Evolutionary conservation across 306 rosid species (phyloP).

Genomic region (Castanea mollissima): DNA sequence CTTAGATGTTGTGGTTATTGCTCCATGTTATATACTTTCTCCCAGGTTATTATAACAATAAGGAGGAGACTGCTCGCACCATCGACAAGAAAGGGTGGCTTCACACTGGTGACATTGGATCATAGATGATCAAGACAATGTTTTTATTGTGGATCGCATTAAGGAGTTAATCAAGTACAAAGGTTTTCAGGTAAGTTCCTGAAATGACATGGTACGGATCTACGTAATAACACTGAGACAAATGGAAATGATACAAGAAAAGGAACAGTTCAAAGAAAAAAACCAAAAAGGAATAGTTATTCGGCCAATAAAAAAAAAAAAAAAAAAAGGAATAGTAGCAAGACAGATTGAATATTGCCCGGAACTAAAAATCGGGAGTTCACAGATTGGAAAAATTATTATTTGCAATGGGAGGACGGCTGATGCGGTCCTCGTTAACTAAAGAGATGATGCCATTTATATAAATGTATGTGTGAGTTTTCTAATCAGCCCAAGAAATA

Average conservation of each 20-base stretch:
- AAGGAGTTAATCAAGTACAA: constrained; percentile 55
- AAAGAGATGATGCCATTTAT: too few species aligned
- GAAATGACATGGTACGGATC: neutral
- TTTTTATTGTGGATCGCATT: constrained; percentile 64
- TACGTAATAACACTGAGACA: too few species aligned
- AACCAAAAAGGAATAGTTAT: too few species aligned
- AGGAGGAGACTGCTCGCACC: constrained; percentile 70
- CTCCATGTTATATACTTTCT: neutral
- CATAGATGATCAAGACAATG: constrained; percentile 74
- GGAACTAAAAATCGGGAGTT: too few species aligned
- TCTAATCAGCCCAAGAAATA: too few species aligned
- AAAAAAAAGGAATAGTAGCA: too few species aligned
- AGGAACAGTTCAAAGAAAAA: neutral
- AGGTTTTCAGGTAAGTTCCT: constrained; percentile 54
- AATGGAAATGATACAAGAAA: neutral
- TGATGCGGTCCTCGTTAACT: too few species aligned
- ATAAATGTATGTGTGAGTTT: too few species aligned
- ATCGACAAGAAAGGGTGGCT: constrained; percentile 87
- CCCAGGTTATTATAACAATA: constrained; percentile 74
- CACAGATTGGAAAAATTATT: too few species aligned
- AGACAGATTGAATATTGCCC: too few species aligned
- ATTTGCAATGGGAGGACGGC: too few species aligned
- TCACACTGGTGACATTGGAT: constrained; percentile 82
- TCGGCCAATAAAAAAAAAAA: too few species aligned
- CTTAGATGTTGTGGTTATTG: neutral